Conservation (phyloP, 208 protist species). For the Trypanosoma rangeli region DNA sequence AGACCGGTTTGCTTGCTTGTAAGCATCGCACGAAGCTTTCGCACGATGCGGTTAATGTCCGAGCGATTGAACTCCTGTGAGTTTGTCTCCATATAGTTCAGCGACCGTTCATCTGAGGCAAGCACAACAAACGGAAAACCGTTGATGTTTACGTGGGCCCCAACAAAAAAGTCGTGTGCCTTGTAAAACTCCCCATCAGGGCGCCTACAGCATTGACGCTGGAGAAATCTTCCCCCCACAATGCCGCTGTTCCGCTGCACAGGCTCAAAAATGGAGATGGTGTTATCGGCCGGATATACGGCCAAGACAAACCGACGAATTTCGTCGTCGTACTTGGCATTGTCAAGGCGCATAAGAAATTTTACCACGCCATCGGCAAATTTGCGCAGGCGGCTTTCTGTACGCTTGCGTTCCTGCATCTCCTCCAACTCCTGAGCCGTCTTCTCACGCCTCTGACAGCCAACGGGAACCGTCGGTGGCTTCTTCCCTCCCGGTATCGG, state of each 20-base stretch:
- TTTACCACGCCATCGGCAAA: constrained; percentile 85
- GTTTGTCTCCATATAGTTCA: constrained; percentile 93
- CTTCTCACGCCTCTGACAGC: constrained; percentile 80
- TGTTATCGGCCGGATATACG: constrained; percentile 93
- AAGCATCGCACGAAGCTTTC: constrained; percentile 89
- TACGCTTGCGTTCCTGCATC: constrained; percentile 54
- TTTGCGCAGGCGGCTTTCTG: constrained; percentile 84
- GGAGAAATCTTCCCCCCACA: constrained; percentile 94
- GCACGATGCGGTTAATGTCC: constrained; percentile 87
- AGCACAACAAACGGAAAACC: constrained; percentile 80
- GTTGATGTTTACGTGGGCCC: constrained; percentile 77
- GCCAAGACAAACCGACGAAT: constrained; percentile 91
- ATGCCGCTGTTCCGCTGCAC: constrained; percentile 93
- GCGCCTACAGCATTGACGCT: constrained; percentile 74
- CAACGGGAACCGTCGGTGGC: constrained; percentile 65
- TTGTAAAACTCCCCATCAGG: constrained; percentile 61
- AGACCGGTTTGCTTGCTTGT: constrained; percentile 73
- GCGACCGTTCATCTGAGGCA: constrained; percentile 85
- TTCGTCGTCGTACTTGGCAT: constrained; percentile 74
- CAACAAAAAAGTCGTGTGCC: constrained; percentile 89
- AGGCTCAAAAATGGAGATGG: constrained; percentile 90
- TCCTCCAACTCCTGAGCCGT: constrained; percentile 88
- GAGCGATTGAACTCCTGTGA: constrained; percentile 79
- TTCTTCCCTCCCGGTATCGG: constrained; percentile 62
- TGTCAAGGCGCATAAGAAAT: constrained; percentile 90